Conservation (phyloP, 2,329 filamentous ascomycete genomes). For the Teratosphaeria pseudoeucalypti region DNA sequence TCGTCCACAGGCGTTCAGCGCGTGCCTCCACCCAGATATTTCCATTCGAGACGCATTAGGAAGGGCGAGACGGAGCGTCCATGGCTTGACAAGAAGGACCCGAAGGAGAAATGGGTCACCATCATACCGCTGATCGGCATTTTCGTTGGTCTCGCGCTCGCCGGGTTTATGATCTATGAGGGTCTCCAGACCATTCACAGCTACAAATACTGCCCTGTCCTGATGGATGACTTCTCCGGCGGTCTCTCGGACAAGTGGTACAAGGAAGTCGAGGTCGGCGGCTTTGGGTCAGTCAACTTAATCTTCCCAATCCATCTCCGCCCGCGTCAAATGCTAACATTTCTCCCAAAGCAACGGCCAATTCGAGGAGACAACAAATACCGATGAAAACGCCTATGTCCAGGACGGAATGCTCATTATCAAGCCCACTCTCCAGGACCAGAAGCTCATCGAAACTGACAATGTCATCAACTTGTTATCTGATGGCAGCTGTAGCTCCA, state of each 20-base stretch:
- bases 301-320: not conserved
- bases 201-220: conserved; percentile 61
- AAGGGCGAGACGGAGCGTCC: conserved; percentile 67
- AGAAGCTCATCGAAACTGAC: conserved; percentile 53
- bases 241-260: conserved; percentile 53
- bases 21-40: conserved; percentile 40
- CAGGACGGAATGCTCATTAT: conserved; percentile 60
- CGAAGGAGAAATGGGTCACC: conserved; percentile 76
- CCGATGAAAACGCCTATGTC: conserved; percentile 64
- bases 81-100: conserved; percentile 63
- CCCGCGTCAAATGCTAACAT: not conserved
- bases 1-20: conserved; percentile 30
- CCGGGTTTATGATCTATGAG: conserved; percentile 65
- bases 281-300: conserved; percentile 54
- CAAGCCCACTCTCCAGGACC: conserved; percentile 67
- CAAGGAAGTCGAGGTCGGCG: conserved; percentile 64
- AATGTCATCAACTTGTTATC: conserved; percentile 57
- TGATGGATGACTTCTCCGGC: conserved; percentile 55
- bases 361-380: conserved; percentile 65
- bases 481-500: conserved; percentile 58
- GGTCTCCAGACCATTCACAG: conserved; percentile 61
- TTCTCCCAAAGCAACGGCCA: conserved; percentile 55
- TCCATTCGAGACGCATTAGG: conserved; percentile 61
- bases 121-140: conserved; percentile 68
- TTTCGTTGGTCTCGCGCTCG: conserved; percentile 54